phyloP scores from a whole-genome alignment of 305 asterid genomes.

The Fraxinus floribunda region DNA sequence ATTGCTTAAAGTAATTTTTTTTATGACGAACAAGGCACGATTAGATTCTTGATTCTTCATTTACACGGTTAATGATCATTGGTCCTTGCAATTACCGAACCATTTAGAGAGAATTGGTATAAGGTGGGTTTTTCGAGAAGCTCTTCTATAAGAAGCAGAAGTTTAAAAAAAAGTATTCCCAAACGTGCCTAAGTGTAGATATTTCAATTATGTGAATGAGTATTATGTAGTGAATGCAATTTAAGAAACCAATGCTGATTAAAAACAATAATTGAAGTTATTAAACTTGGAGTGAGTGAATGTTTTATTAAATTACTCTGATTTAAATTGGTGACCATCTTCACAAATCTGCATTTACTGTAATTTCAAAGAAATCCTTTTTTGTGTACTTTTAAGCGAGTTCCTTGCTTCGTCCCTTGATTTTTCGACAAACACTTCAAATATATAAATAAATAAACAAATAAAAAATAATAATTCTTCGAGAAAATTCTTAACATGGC shows the following conservation, averaged over 20 bases:
- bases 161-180: not conserved
- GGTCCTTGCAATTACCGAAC: not conserved
- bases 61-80: not conserved
- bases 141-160: not conserved
- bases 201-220: not conserved
- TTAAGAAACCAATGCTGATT: not conserved
- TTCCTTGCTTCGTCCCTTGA: not conserved
- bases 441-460: too few relatives aligned
- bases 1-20: too few relatives aligned
- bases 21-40: not conserved
- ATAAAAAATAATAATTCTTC: too few relatives aligned
- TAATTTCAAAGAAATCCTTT: not conserved
- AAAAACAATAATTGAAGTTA: not conserved
- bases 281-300: not conserved
- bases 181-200: not conserved
- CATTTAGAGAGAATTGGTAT: not conserved
- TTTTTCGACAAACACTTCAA: too few relatives aligned
- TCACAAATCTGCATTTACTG: not conserved
- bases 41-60: not conserved
- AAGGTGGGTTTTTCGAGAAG: not conserved
- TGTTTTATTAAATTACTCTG: not conserved
- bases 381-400: not conserved
- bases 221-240: not conserved
- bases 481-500: not conserved
- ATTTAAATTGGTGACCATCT: not conserved